Conservation (phyloP, 768 basidiomycete genomes). For the Suillus fuscotomentosus region DNA sequence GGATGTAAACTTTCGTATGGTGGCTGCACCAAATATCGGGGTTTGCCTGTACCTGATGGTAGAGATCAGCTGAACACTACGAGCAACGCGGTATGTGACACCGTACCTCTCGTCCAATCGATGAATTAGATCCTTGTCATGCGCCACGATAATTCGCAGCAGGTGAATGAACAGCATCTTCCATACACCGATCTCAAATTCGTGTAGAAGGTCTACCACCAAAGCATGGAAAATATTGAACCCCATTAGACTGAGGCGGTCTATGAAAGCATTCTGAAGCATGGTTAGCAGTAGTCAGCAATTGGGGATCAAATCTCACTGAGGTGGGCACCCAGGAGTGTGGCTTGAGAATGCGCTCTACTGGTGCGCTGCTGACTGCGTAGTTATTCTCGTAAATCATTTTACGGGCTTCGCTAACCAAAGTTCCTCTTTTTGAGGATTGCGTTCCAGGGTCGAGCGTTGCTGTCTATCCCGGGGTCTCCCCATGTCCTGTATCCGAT, state of each 20-base stretch:
- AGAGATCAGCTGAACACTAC: not conserved
- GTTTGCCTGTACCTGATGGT: not conserved
- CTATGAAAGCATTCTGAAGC: conserved; percentile 35
- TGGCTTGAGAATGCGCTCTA: no score
- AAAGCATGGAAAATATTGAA: conserved; percentile 27
- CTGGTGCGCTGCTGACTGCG: no score
- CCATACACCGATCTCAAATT: conserved; percentile 38
- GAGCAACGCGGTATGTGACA: no score
- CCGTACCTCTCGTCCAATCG: not conserved
- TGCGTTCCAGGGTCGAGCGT: not conserved
- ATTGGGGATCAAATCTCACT: no score
- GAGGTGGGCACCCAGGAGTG: no score
- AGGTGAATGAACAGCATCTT: conserved; percentile 35
- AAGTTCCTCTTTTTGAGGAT: not conserved
- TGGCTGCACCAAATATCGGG: conserved; percentile 29
- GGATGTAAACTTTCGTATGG: conserved; percentile 27
- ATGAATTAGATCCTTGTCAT: not conserved
- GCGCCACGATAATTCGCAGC: conserved; percentile 26
- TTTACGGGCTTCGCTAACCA: no score
- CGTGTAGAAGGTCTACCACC: conserved; percentile 37
- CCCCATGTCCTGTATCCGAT: conserved; percentile 8
- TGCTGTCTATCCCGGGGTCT: conserved; percentile 7
- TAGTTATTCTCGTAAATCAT: no score
- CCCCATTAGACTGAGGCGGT: conserved; percentile 13
- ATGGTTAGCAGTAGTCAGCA: no score